Conservation (phyloP, 2,329 filamentous ascomycete genomes). For the Zopfia rhizophila region DNA sequence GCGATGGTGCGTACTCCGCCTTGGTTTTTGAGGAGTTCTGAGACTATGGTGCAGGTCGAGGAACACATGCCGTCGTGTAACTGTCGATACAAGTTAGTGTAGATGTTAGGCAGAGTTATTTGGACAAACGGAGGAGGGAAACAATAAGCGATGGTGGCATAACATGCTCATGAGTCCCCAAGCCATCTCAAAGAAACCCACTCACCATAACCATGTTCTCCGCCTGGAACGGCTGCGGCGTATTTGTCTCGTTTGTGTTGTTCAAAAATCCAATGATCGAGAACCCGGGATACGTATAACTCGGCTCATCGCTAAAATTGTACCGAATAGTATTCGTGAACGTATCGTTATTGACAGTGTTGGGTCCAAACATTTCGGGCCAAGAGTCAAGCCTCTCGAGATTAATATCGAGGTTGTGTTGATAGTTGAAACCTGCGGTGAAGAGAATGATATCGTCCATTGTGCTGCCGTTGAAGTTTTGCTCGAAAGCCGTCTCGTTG, state of each 20-base stretch:
- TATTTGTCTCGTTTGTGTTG: slow-evolving; percentile 40
- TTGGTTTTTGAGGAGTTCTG: slow-evolving; percentile 58
- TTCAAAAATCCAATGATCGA: slow-evolving; percentile 42
- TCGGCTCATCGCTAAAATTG: slow-evolving; percentile 47
- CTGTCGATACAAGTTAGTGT: slow-evolving; percentile 17
- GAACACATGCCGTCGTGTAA: slow-evolving; percentile 59
- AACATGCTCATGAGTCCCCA: no score
- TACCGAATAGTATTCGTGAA: slow-evolving; percentile 51
- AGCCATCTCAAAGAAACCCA: not conserved
- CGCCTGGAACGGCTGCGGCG: slow-evolving; percentile 49
- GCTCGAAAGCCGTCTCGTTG: slow-evolving; percentile 38
- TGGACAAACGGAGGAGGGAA: no score
- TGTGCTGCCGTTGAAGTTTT: slow-evolving; percentile 33
- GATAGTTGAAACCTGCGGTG: slow-evolving; percentile 45
- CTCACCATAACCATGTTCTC: slow-evolving; percentile 53
- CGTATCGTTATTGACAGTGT: slow-evolving; percentile 39
- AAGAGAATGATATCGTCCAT: slow-evolving; percentile 35
- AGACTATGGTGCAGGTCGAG: slow-evolving; percentile 58
- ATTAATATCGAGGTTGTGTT: slow-evolving; percentile 41
- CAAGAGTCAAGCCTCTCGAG: slow-evolving; percentile 45
- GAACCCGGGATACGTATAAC: slow-evolving; percentile 42
- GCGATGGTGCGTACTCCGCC: slow-evolving; percentile 55
- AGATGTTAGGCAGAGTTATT: not conserved
- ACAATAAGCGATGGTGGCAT: no score
- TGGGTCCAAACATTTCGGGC: slow-evolving; percentile 50